A percentile compares a stretch with the other conserved stretches of the same genome.
Evolutionary conservation across 371 early-diverging fungal species (phyloP).

Genomic region (Syncephalastrum sp.): DNA sequence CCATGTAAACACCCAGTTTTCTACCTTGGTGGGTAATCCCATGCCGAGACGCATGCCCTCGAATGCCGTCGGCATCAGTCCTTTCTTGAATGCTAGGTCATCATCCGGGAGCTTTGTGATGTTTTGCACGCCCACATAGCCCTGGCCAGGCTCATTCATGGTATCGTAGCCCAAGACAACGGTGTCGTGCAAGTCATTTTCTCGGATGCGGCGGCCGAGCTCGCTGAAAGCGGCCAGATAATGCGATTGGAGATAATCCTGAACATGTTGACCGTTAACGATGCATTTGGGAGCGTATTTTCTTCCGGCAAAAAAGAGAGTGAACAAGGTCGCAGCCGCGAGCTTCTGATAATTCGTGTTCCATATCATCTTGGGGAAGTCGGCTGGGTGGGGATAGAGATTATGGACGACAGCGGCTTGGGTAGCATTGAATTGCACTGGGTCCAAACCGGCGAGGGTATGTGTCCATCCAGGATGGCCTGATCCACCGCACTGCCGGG

Average conservation of each 20-base stretch:
- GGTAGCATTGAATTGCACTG: constrained; percentile 57
- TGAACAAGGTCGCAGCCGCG: constrained; percentile 84
- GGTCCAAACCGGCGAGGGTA: constrained; percentile 70
- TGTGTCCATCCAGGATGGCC: constrained; percentile 91
- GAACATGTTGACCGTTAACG: constrained; percentile 55
- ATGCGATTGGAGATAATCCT: constrained; percentile 71
- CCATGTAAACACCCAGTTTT: constrained; percentile 57
- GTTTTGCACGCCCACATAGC: constrained; percentile 55
- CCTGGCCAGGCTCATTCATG: constrained; percentile 74
- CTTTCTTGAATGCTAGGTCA: constrained; percentile 56
- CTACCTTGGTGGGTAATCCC: constrained; percentile 55
- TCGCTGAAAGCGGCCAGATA: constrained; percentile 55
- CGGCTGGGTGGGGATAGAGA: constrained; percentile 53
- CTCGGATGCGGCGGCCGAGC: constrained; percentile 46
- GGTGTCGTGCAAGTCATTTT: constrained; percentile 44
- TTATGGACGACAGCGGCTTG: constrained; percentile 79
- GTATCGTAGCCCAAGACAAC: constrained; percentile 75
- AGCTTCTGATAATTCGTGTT: constrained; percentile 83
- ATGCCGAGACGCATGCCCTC: constrained; percentile 65
- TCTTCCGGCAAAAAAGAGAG: constrained; percentile 79
- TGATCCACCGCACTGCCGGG: constrained; percentile 76
- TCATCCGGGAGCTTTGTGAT: constrained; percentile 44
- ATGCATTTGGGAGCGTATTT: constrained; percentile 68
- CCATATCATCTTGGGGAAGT: constrained; percentile 85
- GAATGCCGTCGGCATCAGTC: constrained; percentile 60